A percentile compares a stretch with the other conserved stretches of the same genome.
These are phyloP conservation scores for Diaporthe longicolla DNA, from an alignment of 2,329 filamentous ascomycete genomes.

Conservation along the genomic window DNA sequence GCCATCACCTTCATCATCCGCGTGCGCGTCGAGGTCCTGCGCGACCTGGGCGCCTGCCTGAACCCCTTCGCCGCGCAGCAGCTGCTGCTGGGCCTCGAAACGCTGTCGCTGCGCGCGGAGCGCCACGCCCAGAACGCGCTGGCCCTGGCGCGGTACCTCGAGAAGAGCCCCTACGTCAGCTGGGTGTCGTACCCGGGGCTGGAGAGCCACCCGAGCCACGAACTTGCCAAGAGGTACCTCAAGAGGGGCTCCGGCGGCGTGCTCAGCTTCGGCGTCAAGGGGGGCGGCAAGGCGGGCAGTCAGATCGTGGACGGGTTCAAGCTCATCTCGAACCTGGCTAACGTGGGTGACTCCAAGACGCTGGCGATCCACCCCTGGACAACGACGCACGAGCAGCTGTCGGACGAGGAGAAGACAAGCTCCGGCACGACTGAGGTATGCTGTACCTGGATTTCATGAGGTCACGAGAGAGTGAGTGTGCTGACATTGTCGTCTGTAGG, in stretches of 20 bases:
- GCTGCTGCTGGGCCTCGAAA: slow-evolving; percentile 90
- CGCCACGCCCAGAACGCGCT: slow-evolving; percentile 88
- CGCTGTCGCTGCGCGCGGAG: slow-evolving; percentile 87
- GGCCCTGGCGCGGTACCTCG: slow-evolving; percentile 84
- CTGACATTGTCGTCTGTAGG: slow-evolving; percentile 55
- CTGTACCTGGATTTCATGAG: not conserved
- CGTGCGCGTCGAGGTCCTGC: slow-evolving; percentile 88
- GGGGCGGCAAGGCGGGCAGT: slow-evolving; percentile 84
- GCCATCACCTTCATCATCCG: slow-evolving; percentile 85
- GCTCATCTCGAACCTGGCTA: slow-evolving; percentile 94
- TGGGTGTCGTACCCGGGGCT: slow-evolving; percentile 97
- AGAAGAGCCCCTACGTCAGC: slow-evolving; percentile 84
- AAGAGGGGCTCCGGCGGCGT: slow-evolving; percentile 89
- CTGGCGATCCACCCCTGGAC: slow-evolving; percentile 95
- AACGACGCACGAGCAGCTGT: slow-evolving; percentile 94
- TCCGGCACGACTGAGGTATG: slow-evolving; percentile 85
- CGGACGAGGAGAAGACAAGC: slow-evolving; percentile 81
- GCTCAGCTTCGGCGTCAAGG: slow-evolving; percentile 93
- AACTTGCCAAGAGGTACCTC: slow-evolving; percentile 88
- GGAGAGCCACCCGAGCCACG: slow-evolving; percentile 84
- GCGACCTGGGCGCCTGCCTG: slow-evolving; percentile 85
- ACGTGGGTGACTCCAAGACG: slow-evolving; percentile 96
- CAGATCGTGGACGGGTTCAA: slow-evolving; percentile 95
- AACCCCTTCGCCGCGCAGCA: slow-evolving; percentile 96
- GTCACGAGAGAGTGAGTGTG: not conserved